These are phyloP conservation scores for Vanilla planifolia DNA, from an alignment of 106 monocot genomes.

Conservation along the genomic window DNA sequence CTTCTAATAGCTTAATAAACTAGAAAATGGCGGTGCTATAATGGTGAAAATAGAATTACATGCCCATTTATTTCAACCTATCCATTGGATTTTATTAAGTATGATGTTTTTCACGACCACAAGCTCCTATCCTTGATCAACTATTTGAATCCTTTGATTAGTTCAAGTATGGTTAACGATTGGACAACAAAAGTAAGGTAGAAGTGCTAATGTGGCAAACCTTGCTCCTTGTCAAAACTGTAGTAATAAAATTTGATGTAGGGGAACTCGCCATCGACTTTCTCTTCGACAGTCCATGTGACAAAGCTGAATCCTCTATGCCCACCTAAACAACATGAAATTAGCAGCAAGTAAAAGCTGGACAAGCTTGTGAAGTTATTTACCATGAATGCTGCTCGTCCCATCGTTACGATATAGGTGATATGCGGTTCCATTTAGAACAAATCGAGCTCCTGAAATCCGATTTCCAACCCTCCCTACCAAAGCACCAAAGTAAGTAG, in stretches of 20 bases:
- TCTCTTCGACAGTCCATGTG: constrained; percentile 26
- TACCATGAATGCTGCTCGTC: constrained; percentile 38
- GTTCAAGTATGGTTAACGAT: no score
- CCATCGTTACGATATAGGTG: constrained; percentile 23
- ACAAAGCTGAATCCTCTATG: constrained; percentile 39
- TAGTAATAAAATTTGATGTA: constrained; percentile 34
- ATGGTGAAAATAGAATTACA: no score
- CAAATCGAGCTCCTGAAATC: constrained; percentile 28
- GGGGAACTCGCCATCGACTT: constrained; percentile 27
- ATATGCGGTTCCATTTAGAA: constrained; percentile 24
- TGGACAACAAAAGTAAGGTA: no score
- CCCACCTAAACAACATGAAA: constrained; percentile 27
- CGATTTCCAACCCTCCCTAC: constrained; percentile 50
- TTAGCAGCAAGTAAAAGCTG: not conserved
- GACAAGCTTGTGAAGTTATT: not conserved
- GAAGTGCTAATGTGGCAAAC: constrained; percentile 1
- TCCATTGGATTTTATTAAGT: no score
- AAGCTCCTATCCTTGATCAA: no score
- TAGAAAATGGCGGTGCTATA: no score
- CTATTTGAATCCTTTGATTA: no score
- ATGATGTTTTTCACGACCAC: no score
- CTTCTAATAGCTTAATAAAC: no score
- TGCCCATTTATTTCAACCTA: no score
- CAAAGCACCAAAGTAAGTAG: constrained; percentile 47
- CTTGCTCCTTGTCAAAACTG: constrained; percentile 61